Evolutionary conservation across 1,284 basidiomycete species (phyloP), one percentile per base, ranked within the genome.

Genomic region (Cystobasidiaceae sp.): DNA sequence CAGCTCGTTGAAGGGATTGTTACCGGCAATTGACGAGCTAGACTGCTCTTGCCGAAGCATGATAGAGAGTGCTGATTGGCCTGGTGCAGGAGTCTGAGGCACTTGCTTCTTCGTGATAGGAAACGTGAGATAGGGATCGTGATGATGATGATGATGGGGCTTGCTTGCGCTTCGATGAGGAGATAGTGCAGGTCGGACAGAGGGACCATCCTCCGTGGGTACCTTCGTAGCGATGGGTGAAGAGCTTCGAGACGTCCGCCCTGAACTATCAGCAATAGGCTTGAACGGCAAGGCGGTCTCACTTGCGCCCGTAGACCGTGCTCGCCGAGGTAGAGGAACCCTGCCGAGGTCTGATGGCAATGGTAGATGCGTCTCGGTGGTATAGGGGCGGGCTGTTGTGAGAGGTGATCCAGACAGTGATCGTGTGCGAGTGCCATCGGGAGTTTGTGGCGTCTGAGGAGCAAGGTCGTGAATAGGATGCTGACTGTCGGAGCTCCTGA

Each of bases 1-100:
- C n/a, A 87, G 76, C 71, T 89, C 86, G 3, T 85, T 81, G 75
- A 90, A 92, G 0, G 89, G 89, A 73, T 92, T 92, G 23, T 43
- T 57, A 4, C 44, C 34, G 13, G 44, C 46, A 30, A 32, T 30
- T 19, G 44, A 32, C 8, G 54, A 30, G 23, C 43, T 34, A 3
- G 54, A 25, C 4, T 58, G 44, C 21, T 66, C 63, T 27, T 43
- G 27, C 3, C 54, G 51, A 15, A 66, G 55, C 63, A 58, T 66
- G 30, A 39, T 39, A 13, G 63, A 66, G 17, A 58, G 55, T 17
- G 63, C 63, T 30, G 63, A 57, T 17, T 66, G 63, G 4, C 33
- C 39, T 28, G 61, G 51, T 19, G 44, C 7, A 8, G 41, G 9
- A 32, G 30, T 25, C 21, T 17, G 37, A 8, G 34, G 41, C 13